Evolutionary conservation across 2,329 filamentous ascomycete species (phyloP).

Genomic region (Fusarium avenaceum): DNA sequence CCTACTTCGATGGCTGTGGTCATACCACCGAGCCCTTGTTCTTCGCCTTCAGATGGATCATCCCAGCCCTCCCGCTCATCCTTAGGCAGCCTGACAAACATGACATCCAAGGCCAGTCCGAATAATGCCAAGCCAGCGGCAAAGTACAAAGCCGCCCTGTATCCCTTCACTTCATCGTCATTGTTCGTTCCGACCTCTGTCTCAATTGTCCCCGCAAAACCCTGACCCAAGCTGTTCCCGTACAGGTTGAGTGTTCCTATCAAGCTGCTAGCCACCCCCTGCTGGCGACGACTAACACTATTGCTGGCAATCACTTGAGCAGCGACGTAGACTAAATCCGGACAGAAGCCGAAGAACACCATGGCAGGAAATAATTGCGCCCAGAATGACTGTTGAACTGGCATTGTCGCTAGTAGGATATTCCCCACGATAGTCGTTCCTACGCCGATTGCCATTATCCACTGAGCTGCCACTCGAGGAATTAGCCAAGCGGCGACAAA

Average conservation of each 20-base stretch:
- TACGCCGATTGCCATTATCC: slow-evolving; percentile 62
- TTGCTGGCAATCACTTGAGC: slow-evolving; percentile 68
- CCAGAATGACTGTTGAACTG: slow-evolving; percentile 58
- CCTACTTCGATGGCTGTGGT: slow-evolving; percentile 16
- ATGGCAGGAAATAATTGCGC: slow-evolving; percentile 58
- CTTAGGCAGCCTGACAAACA: slow-evolving; percentile 25
- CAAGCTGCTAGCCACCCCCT: slow-evolving; percentile 65
- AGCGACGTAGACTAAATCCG: slow-evolving; percentile 64
- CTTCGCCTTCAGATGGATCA: slow-evolving; percentile 2
- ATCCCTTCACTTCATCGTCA: slow-evolving; percentile 5
- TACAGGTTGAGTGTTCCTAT: slow-evolving; percentile 58
- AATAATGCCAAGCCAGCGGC: slow-evolving; percentile 17
- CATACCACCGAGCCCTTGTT: slow-evolving; percentile 4
- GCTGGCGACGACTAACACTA: slow-evolving; percentile 60
- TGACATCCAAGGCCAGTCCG: slow-evolving; percentile 10
- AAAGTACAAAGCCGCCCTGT: slow-evolving; percentile 23
- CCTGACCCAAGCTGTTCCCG: slow-evolving; percentile 51
- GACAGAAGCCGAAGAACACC: slow-evolving; percentile 55
- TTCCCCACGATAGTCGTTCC: slow-evolving; percentile 16
- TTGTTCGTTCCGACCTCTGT: slow-evolving; percentile 28
- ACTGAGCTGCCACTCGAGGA: slow-evolving; percentile 61
- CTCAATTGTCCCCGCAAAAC: slow-evolving; percentile 55
- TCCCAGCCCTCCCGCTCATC: slow-evolving; percentile 31
- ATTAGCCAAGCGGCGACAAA: slow-evolving; percentile 58
- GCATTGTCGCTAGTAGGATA: slow-evolving; percentile 57